A percentile compares a stretch with the other conserved stretches of the same genome.
phyloP scores from a whole-genome alignment of 768 basidiomycete species.

The Chalciporus sphaerocephalus region DNA sequence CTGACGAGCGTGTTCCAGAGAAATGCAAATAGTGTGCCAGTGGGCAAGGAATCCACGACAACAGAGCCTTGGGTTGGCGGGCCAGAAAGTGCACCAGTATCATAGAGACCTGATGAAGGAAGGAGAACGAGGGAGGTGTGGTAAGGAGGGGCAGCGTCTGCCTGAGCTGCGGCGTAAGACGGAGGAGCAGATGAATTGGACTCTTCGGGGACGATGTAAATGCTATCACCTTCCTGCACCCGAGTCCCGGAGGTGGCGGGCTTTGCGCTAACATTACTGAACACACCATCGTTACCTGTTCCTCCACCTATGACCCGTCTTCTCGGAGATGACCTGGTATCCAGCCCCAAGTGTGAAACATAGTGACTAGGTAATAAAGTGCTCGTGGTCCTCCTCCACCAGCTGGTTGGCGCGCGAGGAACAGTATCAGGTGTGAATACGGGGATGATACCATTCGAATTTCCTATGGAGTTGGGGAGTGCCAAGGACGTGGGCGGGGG shows the following conservation, averaged over 20 bases:
- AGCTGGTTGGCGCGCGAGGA: conserved; percentile 30
- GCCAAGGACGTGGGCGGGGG: conserved; percentile 60
- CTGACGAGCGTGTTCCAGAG: conserved; percentile 92
- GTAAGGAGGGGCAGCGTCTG: conserved; percentile 95
- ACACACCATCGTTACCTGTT: conserved; percentile 83
- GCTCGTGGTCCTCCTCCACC: conserved; percentile 56
- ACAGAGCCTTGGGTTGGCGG: conserved; percentile 55
- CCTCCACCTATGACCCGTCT: conserved; percentile 53
- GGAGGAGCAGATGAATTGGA: conserved; percentile 81
- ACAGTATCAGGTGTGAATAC: conserved; percentile 34
- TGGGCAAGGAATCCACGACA: conserved; percentile 85
- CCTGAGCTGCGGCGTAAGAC: conserved; percentile 86
- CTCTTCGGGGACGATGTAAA: conserved; percentile 79
- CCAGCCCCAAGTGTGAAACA: conserved; percentile 43
- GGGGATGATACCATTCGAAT: conserved; percentile 70
- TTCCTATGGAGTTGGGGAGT: conserved; percentile 67
- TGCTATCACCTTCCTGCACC: conserved; percentile 65
- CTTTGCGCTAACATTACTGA: conserved; percentile 92
- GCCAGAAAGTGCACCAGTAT: conserved; percentile 44
- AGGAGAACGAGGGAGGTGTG: conserved; percentile 98
- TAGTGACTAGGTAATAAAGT: conserved; percentile 54
- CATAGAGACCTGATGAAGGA: conserved; percentile 38
- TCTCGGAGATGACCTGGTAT: conserved; percentile 34
- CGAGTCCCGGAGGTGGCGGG: conserved; percentile 52
- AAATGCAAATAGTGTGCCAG: conserved; percentile 79